These are phyloP conservation scores for Meyerozyma carpophila DNA, from an alignment of 1,139 yeast species.

Conservation along the genomic window DNA sequence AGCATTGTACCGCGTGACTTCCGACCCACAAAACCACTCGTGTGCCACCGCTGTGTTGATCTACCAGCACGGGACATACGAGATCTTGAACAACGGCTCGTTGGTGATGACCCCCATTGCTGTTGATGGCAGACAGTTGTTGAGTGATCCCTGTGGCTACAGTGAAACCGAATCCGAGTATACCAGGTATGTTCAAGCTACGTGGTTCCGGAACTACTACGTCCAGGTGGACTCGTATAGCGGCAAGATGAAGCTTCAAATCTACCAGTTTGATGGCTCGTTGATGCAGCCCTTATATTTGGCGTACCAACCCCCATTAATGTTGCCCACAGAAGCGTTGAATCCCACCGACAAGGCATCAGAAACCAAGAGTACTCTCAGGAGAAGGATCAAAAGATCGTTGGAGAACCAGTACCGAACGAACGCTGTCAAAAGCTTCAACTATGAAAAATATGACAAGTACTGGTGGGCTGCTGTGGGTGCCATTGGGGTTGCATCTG, in stretches of 20 bases:
- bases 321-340: constrained; percentile 89
- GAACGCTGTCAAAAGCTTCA: constrained; percentile 52
- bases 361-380: constrained; percentile 29
- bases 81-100: constrained; percentile 58
- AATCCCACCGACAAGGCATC: constrained; percentile 66
- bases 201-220: constrained; percentile 52
- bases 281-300: constrained; percentile 82
- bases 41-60: constrained; percentile 81
- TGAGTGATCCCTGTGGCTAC: constrained; percentile 71
- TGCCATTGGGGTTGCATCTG: constrained; percentile 17
- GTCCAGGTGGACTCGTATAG: constrained; percentile 71
- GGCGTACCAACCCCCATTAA: constrained; percentile 90
- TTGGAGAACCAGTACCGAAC: constrained; percentile 79
- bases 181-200: constrained; percentile 64
- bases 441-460: constrained; percentile 38
- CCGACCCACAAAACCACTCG: constrained; percentile 67
- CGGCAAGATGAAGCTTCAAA: constrained; percentile 71
- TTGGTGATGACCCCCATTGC: constrained; percentile 65
- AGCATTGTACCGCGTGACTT: constrained; percentile 73
- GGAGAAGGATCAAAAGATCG: constrained; percentile 55
- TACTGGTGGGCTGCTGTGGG: constrained; percentile 41
- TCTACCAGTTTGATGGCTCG: constrained; percentile 79
- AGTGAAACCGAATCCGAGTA: constrained; percentile 51
- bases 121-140: constrained; percentile 89
- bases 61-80: constrained; percentile 86